Evolutionary conservation across 208 protist genomes (phyloP), one percentile per base, ranked within the genome.

Genomic region (Phytomonas serpens): DNA sequence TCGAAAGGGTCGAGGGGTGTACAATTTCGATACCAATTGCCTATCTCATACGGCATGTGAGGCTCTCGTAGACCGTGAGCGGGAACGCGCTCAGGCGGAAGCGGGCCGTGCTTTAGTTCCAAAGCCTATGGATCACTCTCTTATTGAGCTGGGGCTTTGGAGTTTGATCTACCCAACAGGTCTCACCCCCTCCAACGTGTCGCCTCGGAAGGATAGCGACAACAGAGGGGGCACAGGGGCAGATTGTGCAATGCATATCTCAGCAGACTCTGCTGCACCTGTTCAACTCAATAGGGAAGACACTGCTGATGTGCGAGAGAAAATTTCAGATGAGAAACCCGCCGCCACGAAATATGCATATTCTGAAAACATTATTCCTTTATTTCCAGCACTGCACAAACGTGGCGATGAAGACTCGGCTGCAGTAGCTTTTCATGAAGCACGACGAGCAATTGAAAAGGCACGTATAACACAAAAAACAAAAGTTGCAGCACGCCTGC

Each of bases 41-140:
- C 23, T 76, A 84, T 67, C 79, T 77, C 14, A 64, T 77, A 27
- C 77, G 79, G 7, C 61, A 65, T 30, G 73, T 27, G 19, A 73
- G 77, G 30, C 33, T 30, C 19, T 57, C 3, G 51, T 66, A 67
- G 67, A 76, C 74, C 2, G 72, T 74, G 29, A 61, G 71, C 63
- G 68, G 34, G 65, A 71, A 38, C 67, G 23, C 40, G 64, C 71
- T 62, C 11, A 52, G 31, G 19, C 73, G 66, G 16, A 64, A 36
- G 40, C 77, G 38, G 27, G 72, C 66, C 71, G 69, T 73, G 88
- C 85, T 31, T 77, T 76, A 23, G 85, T 94, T 13, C 33, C 72
- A 1, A 63, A 79, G 4, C 85, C 81, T 4, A 75, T 74, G 1
- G 79, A 89, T 72, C 86, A 94, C 73, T 78, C 71, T 33, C 68